Evolutionary conservation across 495 filamentous ascomycete species (phyloP).

Genomic region (Geoglossum glabrum): DNA sequence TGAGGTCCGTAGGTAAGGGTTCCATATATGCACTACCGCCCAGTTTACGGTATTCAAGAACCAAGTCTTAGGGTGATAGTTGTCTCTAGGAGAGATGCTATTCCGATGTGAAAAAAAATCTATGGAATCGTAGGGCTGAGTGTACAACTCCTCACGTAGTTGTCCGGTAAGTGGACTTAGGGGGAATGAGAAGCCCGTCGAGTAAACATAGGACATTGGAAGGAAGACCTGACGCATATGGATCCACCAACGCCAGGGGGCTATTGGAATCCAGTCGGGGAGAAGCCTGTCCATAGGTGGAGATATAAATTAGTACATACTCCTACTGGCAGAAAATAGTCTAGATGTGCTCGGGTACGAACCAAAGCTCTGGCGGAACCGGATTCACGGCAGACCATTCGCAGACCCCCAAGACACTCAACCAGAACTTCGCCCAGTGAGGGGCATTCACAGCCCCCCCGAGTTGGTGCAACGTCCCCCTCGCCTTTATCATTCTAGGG

Average conservation of each 20-base stretch:
- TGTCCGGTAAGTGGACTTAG: slow-evolving; percentile 47
- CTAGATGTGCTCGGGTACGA: slow-evolving; percentile 7
- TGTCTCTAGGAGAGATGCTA: slow-evolving; percentile 56
- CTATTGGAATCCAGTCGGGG: slow-evolving; percentile 86
- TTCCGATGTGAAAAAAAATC: slow-evolving; percentile 63
- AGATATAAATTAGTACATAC: not conserved
- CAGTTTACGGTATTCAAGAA: slow-evolving; percentile 58
- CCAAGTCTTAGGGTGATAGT: slow-evolving; percentile 85
- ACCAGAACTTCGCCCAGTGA: slow-evolving; percentile 92
- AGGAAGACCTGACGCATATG: slow-evolving; percentile 88
- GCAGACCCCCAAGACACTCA: slow-evolving; percentile 63
- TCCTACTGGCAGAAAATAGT: not conserved
- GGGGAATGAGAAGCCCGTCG: slow-evolving; percentile 51
- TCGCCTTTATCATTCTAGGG: slow-evolving; percentile 67
- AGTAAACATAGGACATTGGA: slow-evolving; percentile 80
- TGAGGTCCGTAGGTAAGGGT: slow-evolving; percentile 45
- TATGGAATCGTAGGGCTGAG: slow-evolving; percentile 57
- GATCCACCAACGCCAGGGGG: slow-evolving; percentile 97
- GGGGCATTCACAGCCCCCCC: slow-evolving; percentile 71
- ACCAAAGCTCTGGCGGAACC: slow-evolving; percentile 81
- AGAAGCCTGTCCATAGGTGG: slow-evolving; percentile 40
- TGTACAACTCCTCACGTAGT: slow-evolving; percentile 69
- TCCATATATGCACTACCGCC: slow-evolving; percentile 56
- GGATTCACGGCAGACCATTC: slow-evolving; percentile 90
- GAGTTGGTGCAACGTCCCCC: slow-evolving; percentile 61